Evolutionary conservation across 2,329 filamentous ascomycete genomes (phyloP).

Genomic region (Diaporthe caulivora): DNA sequence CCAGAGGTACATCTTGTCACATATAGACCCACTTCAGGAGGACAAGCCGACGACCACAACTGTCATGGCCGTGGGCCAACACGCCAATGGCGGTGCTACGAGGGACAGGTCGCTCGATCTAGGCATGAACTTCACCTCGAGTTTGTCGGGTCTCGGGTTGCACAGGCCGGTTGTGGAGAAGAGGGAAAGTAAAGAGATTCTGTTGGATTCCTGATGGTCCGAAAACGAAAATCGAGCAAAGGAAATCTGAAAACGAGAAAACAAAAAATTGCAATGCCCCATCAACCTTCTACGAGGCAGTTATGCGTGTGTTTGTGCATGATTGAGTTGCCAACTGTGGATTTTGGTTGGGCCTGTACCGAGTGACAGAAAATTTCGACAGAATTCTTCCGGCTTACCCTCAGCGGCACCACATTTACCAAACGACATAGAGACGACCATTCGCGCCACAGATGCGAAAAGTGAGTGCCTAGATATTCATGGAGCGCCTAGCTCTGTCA

Average conservation of each 20-base stretch:
- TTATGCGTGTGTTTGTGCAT: neutral
- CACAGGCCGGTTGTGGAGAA: slow-evolving; percentile 9
- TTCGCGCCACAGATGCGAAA: neutral
- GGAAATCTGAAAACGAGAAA: neutral
- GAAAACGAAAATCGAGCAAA: neutral
- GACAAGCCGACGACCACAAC: slow-evolving; percentile 20
- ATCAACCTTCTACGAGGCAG: neutral
- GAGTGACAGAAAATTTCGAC: neutral
- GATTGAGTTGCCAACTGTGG: neutral
- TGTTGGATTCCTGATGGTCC: neutral
- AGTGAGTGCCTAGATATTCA: neutral
- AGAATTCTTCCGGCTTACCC: slow-evolving; percentile 11
- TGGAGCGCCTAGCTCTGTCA: neutral
- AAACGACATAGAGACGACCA: too few relatives aligned
- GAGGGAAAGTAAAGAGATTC: slow-evolving; percentile 16
- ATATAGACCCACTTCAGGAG: slow-evolving; percentile 9
- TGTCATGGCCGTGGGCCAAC: slow-evolving; percentile 1
- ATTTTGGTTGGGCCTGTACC: neutral
- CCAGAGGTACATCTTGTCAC: neutral
- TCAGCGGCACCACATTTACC: neutral
- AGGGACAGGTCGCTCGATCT: neutral
- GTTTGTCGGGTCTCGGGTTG: neutral
- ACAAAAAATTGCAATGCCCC: neutral
- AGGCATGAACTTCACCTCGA: neutral
- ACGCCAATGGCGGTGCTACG: neutral